Base-by-base conservation (phyloP, 305 asterid genomes). In the Fraxinus floribunda region DNA sequence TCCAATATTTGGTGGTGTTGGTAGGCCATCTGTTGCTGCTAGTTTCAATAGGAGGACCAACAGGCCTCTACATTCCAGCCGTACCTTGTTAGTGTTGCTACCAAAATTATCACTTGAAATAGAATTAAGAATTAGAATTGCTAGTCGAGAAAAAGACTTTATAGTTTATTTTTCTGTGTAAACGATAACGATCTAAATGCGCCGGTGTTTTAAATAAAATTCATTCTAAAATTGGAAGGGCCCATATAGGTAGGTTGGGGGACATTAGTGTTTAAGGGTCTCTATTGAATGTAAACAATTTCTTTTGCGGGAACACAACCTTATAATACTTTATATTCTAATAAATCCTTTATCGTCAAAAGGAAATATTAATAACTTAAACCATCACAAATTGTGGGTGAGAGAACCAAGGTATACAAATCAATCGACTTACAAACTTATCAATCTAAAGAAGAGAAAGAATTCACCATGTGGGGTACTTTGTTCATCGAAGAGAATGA, bases 31-130 rank as follows among this genome's bases (percentile, higher is more conserved):
- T 41, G 46, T 44, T 3, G 60, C 18, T 71, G 76, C 72, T 62
- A 49, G 81, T 29, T 75, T 75, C 76, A 13, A 52, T 81, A 41
- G 82, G 60, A 82, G 90, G 90, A 85, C 75, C 75, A 26, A 26
- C 75, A 68, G n/a, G 20, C 20, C 10, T 26, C 39, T 1, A 26
- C 39, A 1, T 26, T 68, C 39, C 75, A 68, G 75, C 75, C 75
- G n/a, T 30, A 68, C 38, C 2, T 26, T 26, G 8, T 10, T 29
- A 0, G 3, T 68, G 75, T 68, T 68, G 38, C 18, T 29, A 29
- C 18, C 38, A 29, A 26, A 68, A 26, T 60, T 60, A 7, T 60
- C 30, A 20, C 32, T 20, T 3, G 4, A 60, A 18, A 7, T 60
- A 7, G 18, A 26, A 26, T 66, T 29, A 66, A 66, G 38, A 66